Base-by-base conservation (phyloP, 192 early-diverging fungal species). In the Backusella australiensis region DNA sequence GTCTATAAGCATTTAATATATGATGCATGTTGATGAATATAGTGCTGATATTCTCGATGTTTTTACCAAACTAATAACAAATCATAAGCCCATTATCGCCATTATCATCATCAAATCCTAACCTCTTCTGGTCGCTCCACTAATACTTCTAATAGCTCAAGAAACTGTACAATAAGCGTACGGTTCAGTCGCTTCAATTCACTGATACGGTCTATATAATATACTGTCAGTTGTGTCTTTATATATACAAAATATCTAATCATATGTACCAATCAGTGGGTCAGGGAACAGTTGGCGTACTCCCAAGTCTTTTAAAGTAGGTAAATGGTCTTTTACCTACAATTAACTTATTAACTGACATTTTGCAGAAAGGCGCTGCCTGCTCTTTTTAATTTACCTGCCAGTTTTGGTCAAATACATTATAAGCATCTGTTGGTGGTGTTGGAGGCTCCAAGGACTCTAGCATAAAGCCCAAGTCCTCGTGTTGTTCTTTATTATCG, bases 21-120 rank as follows among this genome's bases (percentile, higher is more conserved):
- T 94, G 93, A 82, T 95, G 92, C 82, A 92, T 91, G 73, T 95
- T 94, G 73, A 93, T 87, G 36, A 95, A 85, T 29, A 93, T 88
- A 14, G 87, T 83, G 71, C 91, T 86, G 67, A 95, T 86, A 52
- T 91, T 86, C 39, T 93, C 89, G 2, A 89, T 86, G n/a, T 88
- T 86, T 3, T 80, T 76, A n/a, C 78, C 79, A 75, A 83, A 90
- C 88, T 89, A 85, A 19, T 39, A 39, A 39, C 38, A 39, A 39
- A 39, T 39, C 38, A 39, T 39, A 3, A 39, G 38, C 38, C 38
- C 36, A 9, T 38, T 11, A 39, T 39, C 38, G 3, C 11, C 38
- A 39, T 11, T 2, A 11, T 11, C 11, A 39, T 39, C 6, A 11
- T 80, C 81, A 44, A 78, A 41, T 34, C 17, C 56, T 84, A 83